Evolutionary conservation across 768 basidiomycete genomes (phyloP).

Genomic region (Phlebiopsis gigantea): DNA sequence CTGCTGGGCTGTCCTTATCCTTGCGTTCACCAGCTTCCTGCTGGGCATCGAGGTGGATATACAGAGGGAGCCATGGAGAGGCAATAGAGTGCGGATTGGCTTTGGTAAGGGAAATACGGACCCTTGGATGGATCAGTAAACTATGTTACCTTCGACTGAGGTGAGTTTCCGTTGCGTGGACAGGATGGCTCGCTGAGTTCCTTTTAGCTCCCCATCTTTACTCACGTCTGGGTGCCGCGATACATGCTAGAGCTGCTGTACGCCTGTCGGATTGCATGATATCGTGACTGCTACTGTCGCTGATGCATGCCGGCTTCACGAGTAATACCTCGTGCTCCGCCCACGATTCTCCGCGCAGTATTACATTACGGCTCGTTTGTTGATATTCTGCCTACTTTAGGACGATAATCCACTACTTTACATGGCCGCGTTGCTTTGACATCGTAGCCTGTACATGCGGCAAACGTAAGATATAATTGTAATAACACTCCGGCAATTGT

Average conservation of each 20-base stretch:
- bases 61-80: constrained; percentile 11
- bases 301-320: not conserved
- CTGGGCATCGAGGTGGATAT: constrained; percentile 20
- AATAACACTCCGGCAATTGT: not conserved
- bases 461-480: not conserved
- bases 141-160: not conserved
- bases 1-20: constrained; percentile 33
- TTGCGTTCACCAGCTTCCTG: constrained; percentile 25
- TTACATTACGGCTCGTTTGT: not conserved
- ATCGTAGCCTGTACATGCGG: not conserved
- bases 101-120: constrained; percentile 8
- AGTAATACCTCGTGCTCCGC: not conserved
- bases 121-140: constrained; percentile 7
- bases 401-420: not conserved
- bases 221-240: too few species aligned
- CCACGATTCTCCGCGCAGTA: not conserved
- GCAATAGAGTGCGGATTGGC: constrained; percentile 2
- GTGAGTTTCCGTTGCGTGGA: not conserved
- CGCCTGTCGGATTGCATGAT: not conserved
- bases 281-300: not conserved
- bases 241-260: too few species aligned
- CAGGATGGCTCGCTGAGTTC: not conserved
- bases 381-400: not conserved
- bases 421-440: not conserved
- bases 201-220: too few species aligned